Percentiles rank a stretch among this genome's conserved stretches.
Evolutionary conservation across 495 filamentous ascomycete species (phyloP).

Genomic region (Penicillium alfredii): DNA sequence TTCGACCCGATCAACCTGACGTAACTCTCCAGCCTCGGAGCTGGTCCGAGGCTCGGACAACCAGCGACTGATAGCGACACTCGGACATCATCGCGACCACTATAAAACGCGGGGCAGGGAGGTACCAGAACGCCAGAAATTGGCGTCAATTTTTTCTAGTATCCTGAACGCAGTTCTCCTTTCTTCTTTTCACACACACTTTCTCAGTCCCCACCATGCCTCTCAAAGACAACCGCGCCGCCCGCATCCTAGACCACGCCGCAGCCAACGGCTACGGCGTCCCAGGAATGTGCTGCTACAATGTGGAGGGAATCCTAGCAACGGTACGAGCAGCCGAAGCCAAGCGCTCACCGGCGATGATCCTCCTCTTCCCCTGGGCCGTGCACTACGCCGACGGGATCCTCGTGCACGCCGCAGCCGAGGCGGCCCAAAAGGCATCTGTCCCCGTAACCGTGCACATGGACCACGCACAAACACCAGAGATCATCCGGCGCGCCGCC

Average conservation of each 20-base stretch:
- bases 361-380: conserved; percentile 86
- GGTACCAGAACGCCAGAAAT: too few relatives aligned
- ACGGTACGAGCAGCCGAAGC: conserved; percentile 71
- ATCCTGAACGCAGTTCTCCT: not conserved
- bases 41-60: conserved; percentile 7
- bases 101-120: too few relatives aligned
- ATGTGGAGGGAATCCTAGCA: conserved; percentile 76
- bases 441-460: conserved; percentile 71
- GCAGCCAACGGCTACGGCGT: conserved; percentile 61
- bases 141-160: too few relatives aligned
- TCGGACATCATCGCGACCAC: conserved; percentile 1
- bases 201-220: conserved; percentile 32
- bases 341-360: conserved; percentile 68
- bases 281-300: conserved; percentile 79
- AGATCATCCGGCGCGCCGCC: conserved; percentile 60
- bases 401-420: conserved; percentile 58
- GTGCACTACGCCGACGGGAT: conserved; percentile 60
- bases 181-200: not conserved
- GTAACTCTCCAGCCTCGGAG: too few relatives aligned
- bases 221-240: conserved; percentile 58
- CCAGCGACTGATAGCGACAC: not conserved
- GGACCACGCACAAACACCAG: conserved; percentile 71
- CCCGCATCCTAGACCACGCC: conserved; percentile 63
- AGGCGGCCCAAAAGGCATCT: conserved; percentile 55
- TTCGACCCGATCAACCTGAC: too few relatives aligned